Percentiles rank a stretch among this genome's conserved stretches.
phyloP scores from a whole-genome alignment of 306 rosid species.

The Ormosia emarginata region DNA sequence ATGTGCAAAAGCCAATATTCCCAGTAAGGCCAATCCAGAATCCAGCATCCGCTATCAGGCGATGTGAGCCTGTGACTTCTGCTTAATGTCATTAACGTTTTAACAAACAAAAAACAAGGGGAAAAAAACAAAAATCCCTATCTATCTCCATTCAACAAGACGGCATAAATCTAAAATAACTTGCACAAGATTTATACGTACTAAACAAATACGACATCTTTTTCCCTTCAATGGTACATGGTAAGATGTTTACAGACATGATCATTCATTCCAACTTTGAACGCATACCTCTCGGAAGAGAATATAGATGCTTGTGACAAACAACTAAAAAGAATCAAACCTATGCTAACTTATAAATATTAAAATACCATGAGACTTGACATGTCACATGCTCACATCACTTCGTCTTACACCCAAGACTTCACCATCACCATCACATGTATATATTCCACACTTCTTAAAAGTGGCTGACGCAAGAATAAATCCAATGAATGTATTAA shows the following conservation, averaged over 20 bases:
- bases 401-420: constrained; percentile 39
- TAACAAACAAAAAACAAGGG: not conserved
- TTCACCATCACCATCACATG: constrained; percentile 44
- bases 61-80: not conserved
- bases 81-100: not conserved
- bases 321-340: constrained; percentile 39
- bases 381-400: constrained; percentile 41
- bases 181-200: constrained; percentile 11
- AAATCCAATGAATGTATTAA: constrained; percentile 88
- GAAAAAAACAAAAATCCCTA: not conserved
- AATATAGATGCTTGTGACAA: constrained; percentile 25
- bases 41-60: not conserved
- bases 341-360: constrained; percentile 35
- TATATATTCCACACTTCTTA: constrained; percentile 61
- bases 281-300: constrained; percentile 4
- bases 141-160: not conserved
- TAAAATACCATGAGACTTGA: constrained; percentile 34
- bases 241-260: constrained; percentile 23
- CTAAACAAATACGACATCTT: constrained; percentile 25
- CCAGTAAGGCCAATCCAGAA: not conserved
- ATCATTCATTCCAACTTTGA: constrained; percentile 24
- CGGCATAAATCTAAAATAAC: not conserved
- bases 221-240: constrained; percentile 9
- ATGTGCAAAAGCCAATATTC: not conserved
- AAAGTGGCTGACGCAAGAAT: constrained; percentile 80